Conservation (phyloP, 352 stramenopile species). For the Pythium folliculosum region DNA sequence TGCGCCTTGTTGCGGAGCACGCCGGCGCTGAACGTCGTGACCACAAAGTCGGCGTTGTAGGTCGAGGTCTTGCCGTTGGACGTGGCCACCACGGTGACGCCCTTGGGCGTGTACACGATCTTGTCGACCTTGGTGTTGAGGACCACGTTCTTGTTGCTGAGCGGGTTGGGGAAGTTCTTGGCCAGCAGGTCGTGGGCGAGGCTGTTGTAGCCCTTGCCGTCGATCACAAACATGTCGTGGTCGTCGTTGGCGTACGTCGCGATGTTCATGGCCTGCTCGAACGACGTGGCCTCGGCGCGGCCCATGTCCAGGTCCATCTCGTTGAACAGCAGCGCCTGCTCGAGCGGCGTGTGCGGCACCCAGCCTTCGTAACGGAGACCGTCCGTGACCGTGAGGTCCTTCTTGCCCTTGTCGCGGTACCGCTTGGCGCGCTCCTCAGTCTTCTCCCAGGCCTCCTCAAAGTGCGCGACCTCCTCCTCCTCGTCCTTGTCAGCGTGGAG, state of each 20-base stretch:
- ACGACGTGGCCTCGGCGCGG: conserved; percentile 2
- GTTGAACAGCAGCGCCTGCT: conserved; percentile 14
- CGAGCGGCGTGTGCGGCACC: conserved; percentile 9
- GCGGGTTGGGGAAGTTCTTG: conserved; percentile 15
- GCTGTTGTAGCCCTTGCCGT: conserved; percentile 11
- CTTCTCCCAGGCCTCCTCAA: conserved; percentile 6
- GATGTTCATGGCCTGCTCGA: conserved; percentile 15
- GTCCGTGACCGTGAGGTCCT: conserved; percentile 9
- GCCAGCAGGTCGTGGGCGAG: conserved; percentile 8
- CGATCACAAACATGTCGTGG: conserved; percentile 6
- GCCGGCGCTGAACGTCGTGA: conserved; percentile 13
- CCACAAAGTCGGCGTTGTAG: conserved; percentile 9
- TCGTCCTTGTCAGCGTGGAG: background rate
- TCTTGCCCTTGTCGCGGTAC: conserved; percentile 8
- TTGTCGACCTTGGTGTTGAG: conserved; percentile 13
- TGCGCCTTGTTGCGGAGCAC: conserved; percentile 8
- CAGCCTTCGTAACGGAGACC: conserved; percentile 13
- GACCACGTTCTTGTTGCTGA: conserved; percentile 12
- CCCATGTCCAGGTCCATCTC: conserved; percentile 13
- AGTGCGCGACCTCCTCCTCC: conserved; percentile 5
- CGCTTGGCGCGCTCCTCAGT: conserved; percentile 2
- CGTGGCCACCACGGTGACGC: background rate
- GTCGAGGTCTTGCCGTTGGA: background rate
- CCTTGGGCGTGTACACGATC: conserved; percentile 7
- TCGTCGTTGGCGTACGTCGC: conserved; percentile 10